Evolutionary conservation across 805 yeast species (phyloP).

Genomic region (Metschnikowia henanensis): DNA sequence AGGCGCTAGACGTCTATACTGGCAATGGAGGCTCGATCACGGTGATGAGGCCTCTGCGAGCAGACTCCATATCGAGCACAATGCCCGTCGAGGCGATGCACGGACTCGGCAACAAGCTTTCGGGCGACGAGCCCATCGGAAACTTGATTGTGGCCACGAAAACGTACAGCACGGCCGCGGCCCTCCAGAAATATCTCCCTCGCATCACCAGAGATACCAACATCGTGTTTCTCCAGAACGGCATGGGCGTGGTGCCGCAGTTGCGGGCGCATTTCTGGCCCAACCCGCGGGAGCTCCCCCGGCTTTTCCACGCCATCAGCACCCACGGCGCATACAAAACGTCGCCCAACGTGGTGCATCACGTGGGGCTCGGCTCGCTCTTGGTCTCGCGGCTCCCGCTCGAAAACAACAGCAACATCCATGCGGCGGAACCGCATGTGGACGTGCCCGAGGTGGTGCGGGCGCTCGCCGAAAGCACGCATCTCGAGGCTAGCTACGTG

Average conservation of each 20-base stretch:
- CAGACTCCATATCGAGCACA: constrained; percentile 15
- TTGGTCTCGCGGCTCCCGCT: constrained; percentile 57
- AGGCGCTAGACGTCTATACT: constrained; percentile 41
- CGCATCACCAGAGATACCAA: constrained; percentile 51
- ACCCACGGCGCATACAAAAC: constrained; percentile 77
- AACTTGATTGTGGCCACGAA: constrained; percentile 78
- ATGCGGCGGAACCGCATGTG: neutral
- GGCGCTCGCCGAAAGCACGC: constrained; percentile 22
- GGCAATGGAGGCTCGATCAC: constrained; percentile 40
- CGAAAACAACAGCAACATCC: neutral
- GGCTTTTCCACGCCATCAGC: constrained; percentile 70
- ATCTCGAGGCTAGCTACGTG: constrained; percentile 28
- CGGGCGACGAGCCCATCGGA: constrained; percentile 33
- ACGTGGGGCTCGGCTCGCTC: constrained; percentile 73
- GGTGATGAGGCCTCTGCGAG: constrained; percentile 22
- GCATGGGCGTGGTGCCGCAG: constrained; percentile 67
- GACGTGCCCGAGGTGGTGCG: constrained; percentile 22
- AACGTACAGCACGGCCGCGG: constrained; percentile 67
- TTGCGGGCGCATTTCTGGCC: constrained; percentile 58
- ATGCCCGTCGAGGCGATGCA: constrained; percentile 27
- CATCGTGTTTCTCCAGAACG: constrained; percentile 78
- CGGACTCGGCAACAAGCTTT: constrained; percentile 17
- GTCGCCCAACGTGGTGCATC: constrained; percentile 36
- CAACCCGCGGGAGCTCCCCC: constrained; percentile 45
- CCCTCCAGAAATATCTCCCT: constrained; percentile 55